Base-by-base conservation (phyloP, 2,329 filamentous ascomycete genomes). In the Aspergillus pseudoviridinutans region DNA sequence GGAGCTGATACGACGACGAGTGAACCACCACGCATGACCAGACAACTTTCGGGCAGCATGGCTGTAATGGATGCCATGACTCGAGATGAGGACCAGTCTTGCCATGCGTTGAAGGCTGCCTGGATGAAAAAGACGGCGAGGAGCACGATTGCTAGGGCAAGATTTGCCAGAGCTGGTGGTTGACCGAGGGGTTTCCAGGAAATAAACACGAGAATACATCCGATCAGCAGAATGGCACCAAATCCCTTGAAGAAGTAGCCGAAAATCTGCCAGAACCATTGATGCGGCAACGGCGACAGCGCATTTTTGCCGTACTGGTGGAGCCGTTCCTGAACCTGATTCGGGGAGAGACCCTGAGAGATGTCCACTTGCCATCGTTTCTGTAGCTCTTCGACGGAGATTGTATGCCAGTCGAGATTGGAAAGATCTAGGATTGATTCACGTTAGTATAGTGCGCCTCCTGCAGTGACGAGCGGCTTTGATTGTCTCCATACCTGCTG, bases 21-120 rank as follows among this genome's bases (percentile, higher is more conserved):
- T 3, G 70, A 66, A 1, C 85, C 82, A 61, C 89, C 83, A 22
- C 89, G 83, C 6, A 88, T 74, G 7, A 89, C 80, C 27, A 86
- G 76, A 64, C 87, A 90, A 58, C 85, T 80, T 64, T 91, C 88
- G 0, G 89, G 89, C n/a, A 92, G 79, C 88, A 92, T 90, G 20
- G 83, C 87, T 50, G 87, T 89, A 69, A 92, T 92, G 0, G 87
- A 90, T 20, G 85, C 84, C 90, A 92, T 92, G 55, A 91, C 88
- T 4, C 86, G 79, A 1, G 84, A 88, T 0, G 87, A 89, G 2
- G 88, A 90, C 84, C 88, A 92, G 69, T 92, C 89, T 66, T 87
- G 85, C 78, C 82, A 88, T 66, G 83, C 82, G 66, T 87, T 87
- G 75, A 91, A 92, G 2, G 78, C 82, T 60, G 87, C 89, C 65